Percentiles rank a stretch among this genome's conserved stretches.
phyloP scores from a whole-genome alignment of 1,139 yeast genomes.

The Arxiozyma heterogenica region DNA sequence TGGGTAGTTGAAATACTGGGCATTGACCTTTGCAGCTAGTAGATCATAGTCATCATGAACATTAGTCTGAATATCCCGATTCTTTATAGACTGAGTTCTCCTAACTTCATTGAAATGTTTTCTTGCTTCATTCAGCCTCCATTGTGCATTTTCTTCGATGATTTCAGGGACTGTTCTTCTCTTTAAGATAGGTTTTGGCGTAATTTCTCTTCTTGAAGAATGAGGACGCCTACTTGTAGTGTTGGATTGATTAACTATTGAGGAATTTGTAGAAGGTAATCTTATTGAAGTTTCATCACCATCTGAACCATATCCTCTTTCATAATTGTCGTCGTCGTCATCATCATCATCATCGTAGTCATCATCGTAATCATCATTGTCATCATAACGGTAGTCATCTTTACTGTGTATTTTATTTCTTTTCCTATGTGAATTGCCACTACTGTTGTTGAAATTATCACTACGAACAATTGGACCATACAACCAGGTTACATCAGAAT shows the following conservation, averaged over 20 bases:
- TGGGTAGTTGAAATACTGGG: conserved; percentile 36
- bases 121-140: conserved; percentile 31
- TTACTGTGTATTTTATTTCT: conserved; percentile 16
- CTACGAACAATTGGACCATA: conserved; percentile 49
- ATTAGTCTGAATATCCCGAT: conserved; percentile 18
- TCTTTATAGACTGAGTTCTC: conserved; percentile 19
- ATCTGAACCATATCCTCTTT: conserved; percentile 35
- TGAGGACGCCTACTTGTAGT: background rate
- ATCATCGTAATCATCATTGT: conserved; percentile 33
- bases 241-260: background rate
- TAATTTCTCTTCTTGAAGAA: conserved; percentile 12
- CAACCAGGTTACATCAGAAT: conserved; percentile 72
- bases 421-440: conserved; percentile 16
- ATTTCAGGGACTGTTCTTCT: conserved; percentile 72
- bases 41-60: conserved; percentile 43
- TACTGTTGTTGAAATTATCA: conserved; percentile 19
- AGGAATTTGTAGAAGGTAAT: conserved; percentile 8
- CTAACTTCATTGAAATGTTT: conserved; percentile 26
- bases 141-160: conserved; percentile 31
- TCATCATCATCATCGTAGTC: conserved; percentile 24
- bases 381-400: conserved; percentile 33
- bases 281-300: conserved; percentile 31
- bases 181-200: conserved; percentile 66
- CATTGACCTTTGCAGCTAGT: conserved; percentile 50
- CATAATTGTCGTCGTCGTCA: conserved; percentile 22